Base-by-base conservation (phyloP, 805 yeast species). In the Alloascoidea hylecoeti region DNA sequence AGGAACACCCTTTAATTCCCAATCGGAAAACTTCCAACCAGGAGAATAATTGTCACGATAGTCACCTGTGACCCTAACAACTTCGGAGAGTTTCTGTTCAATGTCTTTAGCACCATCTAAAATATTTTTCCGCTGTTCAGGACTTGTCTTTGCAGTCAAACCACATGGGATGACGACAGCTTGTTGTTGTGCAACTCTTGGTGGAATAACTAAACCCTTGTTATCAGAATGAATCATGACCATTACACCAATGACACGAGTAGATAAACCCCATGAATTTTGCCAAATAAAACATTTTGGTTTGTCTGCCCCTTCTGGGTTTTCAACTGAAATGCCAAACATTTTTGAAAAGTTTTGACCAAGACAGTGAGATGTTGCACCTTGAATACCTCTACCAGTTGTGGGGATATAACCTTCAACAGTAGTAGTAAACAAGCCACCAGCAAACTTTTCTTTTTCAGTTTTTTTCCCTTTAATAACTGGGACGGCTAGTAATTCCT, bases 301-400 rank as follows among this genome's bases (percentile, higher is more conserved):
- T 56, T 80, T 76, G 43, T 83, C 94, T 15, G 79, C 55, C 38
- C 95, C 95, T 42, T 80, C 81, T 48, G 99, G 99, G 60, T 85
- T 83, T 65, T 92, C 98, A 38, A 94, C 98, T 32, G 80, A 65
- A 48, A 92, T 85, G 65, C 84, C 80, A 66, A 92, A 92, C 99
- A 92, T 92, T 67, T 88, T 89, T 49, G 97, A 88, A 69, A 92
- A 92, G 72, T 92, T 92, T 62, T 85, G 94, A 49, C 99, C 99
- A 58, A 92, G 69, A 58, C 88, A 92, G 66, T 92, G 99, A 30
- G 96, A 86, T 28, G 99, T 92, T 43, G 89, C 99, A 63, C 97
- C 98, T 67, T 92, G 99, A 50, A 92, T 92, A 71, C 97, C 99
- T 70, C 99, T 83, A 51, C 99, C 99, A 40, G 97, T 92, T 44